Evolutionary conservation across 768 basidiomycete species (phyloP).

Genomic region (Russula olivacea): DNA sequence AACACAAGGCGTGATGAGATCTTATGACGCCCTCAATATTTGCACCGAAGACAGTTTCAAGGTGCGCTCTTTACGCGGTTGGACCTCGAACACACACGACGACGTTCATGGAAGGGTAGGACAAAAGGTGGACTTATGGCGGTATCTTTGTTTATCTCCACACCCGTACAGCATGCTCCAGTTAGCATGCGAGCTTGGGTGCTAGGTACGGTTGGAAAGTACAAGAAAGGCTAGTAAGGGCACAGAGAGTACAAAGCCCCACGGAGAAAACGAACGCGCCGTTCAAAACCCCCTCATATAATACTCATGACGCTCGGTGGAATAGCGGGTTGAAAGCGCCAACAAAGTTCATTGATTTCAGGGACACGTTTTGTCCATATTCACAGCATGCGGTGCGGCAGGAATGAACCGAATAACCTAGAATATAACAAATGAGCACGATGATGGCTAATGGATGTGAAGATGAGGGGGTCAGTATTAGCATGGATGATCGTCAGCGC

Average conservation of each 20-base stretch:
- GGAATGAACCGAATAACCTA: not conserved
- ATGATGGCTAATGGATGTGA: slow-evolving; percentile 27
- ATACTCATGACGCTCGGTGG: not conserved
- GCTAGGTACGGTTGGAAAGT: slow-evolving; percentile 1
- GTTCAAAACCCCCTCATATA: not conserved
- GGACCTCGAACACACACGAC: not conserved
- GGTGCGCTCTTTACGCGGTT: not conserved
- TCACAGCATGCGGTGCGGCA: not conserved
- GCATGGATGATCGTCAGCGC: slow-evolving; percentile 77
- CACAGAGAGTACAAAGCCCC: not conserved
- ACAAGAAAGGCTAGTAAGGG: slow-evolving; percentile 8
- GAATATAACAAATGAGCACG: slow-evolving; percentile 3
- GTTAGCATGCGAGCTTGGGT: not conserved
- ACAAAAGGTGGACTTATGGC: not conserved
- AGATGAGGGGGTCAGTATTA: slow-evolving; percentile 60
- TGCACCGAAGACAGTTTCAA: not conserved
- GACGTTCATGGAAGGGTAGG: not conserved
- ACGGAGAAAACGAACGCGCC: not conserved
- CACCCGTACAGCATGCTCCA: not conserved
- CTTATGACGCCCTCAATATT: not conserved
- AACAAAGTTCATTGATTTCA: not conserved
- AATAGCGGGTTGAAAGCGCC: not conserved
- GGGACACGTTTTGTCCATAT: not conserved
- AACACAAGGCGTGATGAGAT: not conserved
- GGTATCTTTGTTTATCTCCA: not conserved